These are phyloP conservation scores for Russula lepida DNA, from an alignment of 768 basidiomycete genomes.

Conservation along the genomic window DNA sequence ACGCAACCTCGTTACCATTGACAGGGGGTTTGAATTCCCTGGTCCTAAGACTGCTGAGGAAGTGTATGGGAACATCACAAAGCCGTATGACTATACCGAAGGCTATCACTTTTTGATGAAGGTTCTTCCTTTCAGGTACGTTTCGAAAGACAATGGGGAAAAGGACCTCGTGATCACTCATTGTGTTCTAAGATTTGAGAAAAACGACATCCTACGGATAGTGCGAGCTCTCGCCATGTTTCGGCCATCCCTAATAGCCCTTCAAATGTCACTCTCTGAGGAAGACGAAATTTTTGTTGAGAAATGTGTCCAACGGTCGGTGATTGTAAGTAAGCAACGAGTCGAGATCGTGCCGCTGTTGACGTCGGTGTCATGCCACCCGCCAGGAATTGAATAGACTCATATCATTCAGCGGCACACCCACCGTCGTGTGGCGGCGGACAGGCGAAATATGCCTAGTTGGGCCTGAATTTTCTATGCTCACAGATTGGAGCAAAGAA, in stretches of 20 bases:
- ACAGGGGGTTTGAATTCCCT: constrained; percentile 13
- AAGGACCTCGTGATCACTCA: neutral
- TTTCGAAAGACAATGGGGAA: constrained; percentile 18
- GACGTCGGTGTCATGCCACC: neutral
- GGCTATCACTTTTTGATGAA: constrained; percentile 97
- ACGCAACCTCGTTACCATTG: neutral
- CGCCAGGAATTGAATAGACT: constrained; percentile 89
- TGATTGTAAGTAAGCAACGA: constrained; percentile 51
- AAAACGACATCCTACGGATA: constrained; percentile 89
- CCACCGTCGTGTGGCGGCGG: constrained; percentile 94
- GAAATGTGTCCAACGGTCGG: constrained; percentile 87
- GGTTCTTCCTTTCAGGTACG: constrained; percentile 75
- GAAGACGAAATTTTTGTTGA: constrained; percentile 97
- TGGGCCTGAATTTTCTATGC: constrained; percentile 90
- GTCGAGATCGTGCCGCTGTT: constrained; percentile 8
- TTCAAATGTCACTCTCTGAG: constrained; percentile 95
- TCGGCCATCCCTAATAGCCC: constrained; percentile 91
- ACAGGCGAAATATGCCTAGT: constrained; percentile 98
- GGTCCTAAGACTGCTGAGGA: constrained; percentile 28
- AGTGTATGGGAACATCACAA: constrained; percentile 55
- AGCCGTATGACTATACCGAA: constrained; percentile 91
- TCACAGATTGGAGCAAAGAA: constrained; percentile 84
- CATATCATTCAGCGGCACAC: constrained; percentile 94
- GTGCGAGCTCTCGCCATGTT: constrained; percentile 92
- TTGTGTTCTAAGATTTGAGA: constrained; percentile 63